phyloP scores from a whole-genome alignment of 202 grass and related monocot species.

The Alloteropsis angusta region DNA sequence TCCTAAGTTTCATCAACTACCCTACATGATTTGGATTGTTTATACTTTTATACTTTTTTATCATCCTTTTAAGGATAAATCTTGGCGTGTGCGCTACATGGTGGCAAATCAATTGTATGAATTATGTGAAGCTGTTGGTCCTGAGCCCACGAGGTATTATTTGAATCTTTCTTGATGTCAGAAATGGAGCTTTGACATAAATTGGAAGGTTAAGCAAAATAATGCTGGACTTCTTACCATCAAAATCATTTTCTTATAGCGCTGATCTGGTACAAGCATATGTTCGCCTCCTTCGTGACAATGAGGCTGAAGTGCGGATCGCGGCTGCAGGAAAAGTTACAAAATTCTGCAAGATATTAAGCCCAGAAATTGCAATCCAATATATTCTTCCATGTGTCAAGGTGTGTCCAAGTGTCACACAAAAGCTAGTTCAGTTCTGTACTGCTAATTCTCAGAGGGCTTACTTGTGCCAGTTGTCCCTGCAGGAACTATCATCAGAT shows the following conservation, averaged over 20 bases:
- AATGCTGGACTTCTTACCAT: not conserved
- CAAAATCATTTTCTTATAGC: slow-evolving; percentile 8
- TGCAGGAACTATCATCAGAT: slow-evolving; percentile 80
- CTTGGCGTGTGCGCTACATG: slow-evolving; percentile 82
- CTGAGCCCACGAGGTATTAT: slow-evolving; percentile 74
- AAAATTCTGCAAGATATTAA: slow-evolving; percentile 81
- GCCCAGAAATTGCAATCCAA: slow-evolving; percentile 66
- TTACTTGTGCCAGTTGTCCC: not conserved
- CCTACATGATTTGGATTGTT: not conserved
- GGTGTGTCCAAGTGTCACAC: slow-evolving; percentile 22
- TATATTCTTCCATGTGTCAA: slow-evolving; percentile 92
- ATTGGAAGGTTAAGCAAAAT: not conserved
- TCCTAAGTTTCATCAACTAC: not conserved
- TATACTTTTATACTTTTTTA: not conserved
- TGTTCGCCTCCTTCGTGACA: slow-evolving; percentile 91
- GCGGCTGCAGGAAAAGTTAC: slow-evolving; percentile 96
- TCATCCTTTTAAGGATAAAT: slow-evolving; percentile 50
- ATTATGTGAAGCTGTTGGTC: slow-evolving; percentile 87
- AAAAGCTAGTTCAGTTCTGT: not conserved
- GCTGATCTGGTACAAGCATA: slow-evolving; percentile 77
- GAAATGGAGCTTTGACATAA: not conserved
- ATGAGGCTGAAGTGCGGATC: slow-evolving; percentile 96
- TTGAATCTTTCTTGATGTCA: not conserved
- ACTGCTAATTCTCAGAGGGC: not conserved
- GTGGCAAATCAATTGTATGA: slow-evolving; percentile 86